Percentiles rank a stretch among this genome's conserved stretches.
phyloP scores from a whole-genome alignment of 2,329 filamentous ascomycete genomes.

The Thelonectria olida region DNA sequence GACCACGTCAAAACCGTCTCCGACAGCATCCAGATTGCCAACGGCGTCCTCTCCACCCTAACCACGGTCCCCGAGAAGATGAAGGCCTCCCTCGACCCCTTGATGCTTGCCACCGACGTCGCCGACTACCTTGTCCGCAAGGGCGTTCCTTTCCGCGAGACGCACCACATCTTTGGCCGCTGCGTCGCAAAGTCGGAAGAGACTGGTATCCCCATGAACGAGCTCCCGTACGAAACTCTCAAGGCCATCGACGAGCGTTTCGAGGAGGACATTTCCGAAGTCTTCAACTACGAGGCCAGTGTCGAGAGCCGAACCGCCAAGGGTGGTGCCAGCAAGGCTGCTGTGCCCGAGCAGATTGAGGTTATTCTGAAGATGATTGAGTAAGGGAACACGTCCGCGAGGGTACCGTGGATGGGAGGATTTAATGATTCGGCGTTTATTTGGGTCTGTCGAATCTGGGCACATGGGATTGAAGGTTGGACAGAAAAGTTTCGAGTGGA shows the following conservation, averaged over 20 bases:
- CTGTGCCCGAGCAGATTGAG: conserved; percentile 70
- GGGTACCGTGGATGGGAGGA: not conserved
- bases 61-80: conserved; percentile 77
- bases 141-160: conserved; percentile 19
- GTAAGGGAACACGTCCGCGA: not conserved
- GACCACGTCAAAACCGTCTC: conserved; percentile 84
- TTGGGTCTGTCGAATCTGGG: conserved; percentile 3
- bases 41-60: conserved; percentile 80
- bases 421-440: conserved; percentile 3
- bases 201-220: not conserved
- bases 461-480: not conserved
- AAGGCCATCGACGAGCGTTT: conserved; percentile 1
- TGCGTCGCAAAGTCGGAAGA: conserved; percentile 1
- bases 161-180: conserved; percentile 1
- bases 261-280: conserved; percentile 47
- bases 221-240: not conserved
- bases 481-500: not conserved
- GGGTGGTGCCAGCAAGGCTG: conserved; percentile 77
- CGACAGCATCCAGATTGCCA: conserved; percentile 85
- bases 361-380: conserved; percentile 50
- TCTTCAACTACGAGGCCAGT: conserved; percentile 7
- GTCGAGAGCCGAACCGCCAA: conserved; percentile 80
- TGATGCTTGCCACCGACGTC: conserved; percentile 82
- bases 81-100: conserved; percentile 79
- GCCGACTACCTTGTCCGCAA: conserved; percentile 72